phyloP scores from a whole-genome alignment of 78 protist species.

The Cavenderia fasciculata region DNA sequence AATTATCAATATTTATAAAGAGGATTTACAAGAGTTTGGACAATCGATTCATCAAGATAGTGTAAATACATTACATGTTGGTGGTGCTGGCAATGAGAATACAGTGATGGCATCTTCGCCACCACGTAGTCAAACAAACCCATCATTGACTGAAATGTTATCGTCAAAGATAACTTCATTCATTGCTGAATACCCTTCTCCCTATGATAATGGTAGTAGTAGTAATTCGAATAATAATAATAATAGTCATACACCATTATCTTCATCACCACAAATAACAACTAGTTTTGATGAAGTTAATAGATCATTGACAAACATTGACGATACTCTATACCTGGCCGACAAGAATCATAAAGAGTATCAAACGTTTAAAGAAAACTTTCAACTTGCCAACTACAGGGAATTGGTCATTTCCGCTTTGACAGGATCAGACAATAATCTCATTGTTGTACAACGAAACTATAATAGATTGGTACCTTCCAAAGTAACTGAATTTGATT shows the following conservation, averaged over 20 bases:
- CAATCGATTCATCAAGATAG: too few relatives aligned
- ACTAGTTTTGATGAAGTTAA: too few relatives aligned
- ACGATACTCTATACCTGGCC: too few relatives aligned
- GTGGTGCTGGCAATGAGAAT: neutral
- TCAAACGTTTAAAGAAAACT: neutral
- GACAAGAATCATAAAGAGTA: too few relatives aligned
- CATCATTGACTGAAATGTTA: neutral
- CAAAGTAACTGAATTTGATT: constrained; percentile 1
- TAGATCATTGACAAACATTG: too few relatives aligned
- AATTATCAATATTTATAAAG: constrained; percentile 47
- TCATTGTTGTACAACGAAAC: neutral
- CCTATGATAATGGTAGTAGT: neutral
- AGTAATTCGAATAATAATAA: neutral
- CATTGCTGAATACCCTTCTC: constrained; percentile 17
- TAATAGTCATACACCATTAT: neutral
- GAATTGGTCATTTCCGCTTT: neutral
- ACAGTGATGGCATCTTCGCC: neutral
- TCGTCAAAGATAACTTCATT: neutral
- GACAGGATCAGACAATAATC: neutral
- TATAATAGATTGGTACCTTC: constrained; percentile 31
- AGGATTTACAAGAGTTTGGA: constrained; percentile 26
- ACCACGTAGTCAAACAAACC: neutral
- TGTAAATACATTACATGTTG: too few relatives aligned
- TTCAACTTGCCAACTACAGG: neutral
- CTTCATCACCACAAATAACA: neutral